Evolutionary conservation across 108 stramenopile genomes (phyloP).

Genomic region (Skeletonema costatum): DNA sequence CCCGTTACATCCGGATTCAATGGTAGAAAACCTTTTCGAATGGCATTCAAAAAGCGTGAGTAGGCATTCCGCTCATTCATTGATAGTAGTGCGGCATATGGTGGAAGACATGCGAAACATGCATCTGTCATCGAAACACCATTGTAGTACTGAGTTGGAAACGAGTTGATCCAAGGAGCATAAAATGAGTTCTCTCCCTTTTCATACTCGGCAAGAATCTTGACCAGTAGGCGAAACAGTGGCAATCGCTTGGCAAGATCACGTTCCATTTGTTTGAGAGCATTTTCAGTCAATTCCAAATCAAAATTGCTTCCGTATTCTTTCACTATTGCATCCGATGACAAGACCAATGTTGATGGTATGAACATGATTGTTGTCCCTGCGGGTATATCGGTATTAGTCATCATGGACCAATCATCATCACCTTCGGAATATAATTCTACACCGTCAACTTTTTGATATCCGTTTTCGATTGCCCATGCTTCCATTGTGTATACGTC

Average conservation of each 20-base stretch:
- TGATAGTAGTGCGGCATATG: slow-evolving; percentile 42
- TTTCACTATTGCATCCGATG: slow-evolving; percentile 7
- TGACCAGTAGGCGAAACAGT: slow-evolving; percentile 57
- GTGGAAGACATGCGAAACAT: slow-evolving; percentile 50
- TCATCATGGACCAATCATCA: slow-evolving; percentile 28
- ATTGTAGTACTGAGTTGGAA: slow-evolving; percentile 58
- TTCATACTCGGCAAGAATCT: slow-evolving; percentile 62
- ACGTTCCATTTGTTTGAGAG: slow-evolving; percentile 12
- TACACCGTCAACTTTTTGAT: slow-evolving; percentile 40
- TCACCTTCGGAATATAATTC: slow-evolving; percentile 45
- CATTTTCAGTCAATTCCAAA: slow-evolving; percentile 13
- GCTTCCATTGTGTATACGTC: slow-evolving; percentile 30
- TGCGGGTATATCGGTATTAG: slow-evolving; percentile 42
- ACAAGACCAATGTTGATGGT: slow-evolving; percentile 27
- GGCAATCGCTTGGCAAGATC: slow-evolving; percentile 26
- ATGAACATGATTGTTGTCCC: slow-evolving; percentile 46
- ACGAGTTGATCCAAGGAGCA: slow-evolving; percentile 54
- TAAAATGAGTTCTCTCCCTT: slow-evolving; percentile 42
- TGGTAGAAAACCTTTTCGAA: slow-evolving; percentile 3
- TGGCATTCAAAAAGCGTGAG: slow-evolving; percentile 46
- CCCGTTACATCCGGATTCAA: slow-evolving; percentile 26
- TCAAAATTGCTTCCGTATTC: slow-evolving; percentile 26
- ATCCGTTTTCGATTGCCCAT: slow-evolving; percentile 37
- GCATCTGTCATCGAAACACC: slow-evolving; percentile 55
- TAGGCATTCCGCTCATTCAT: slow-evolving; percentile 37